phyloP scores from a whole-genome alignment of 2,329 filamentous ascomycete species.

The Paraphaeosphaeria sporulosa region DNA sequence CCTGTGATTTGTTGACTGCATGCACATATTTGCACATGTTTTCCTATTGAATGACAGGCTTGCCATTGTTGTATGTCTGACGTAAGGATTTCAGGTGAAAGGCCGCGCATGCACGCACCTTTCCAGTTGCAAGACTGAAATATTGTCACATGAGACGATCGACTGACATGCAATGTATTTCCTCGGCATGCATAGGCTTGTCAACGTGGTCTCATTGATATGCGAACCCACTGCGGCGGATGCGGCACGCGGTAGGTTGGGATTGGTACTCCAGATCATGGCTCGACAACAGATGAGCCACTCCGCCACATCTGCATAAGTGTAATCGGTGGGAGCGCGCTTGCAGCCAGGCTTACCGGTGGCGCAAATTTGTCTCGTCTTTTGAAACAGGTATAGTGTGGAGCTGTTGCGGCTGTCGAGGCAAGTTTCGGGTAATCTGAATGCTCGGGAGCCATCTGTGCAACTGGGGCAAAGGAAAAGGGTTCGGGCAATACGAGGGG shows the following conservation, averaged over 20 bases:
- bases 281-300: background rate
- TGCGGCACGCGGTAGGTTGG: constrained; percentile 3
- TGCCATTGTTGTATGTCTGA: background rate
- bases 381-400: constrained; percentile 1
- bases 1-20: background rate
- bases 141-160: background rate
- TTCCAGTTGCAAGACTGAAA: background rate
- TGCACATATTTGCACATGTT: background rate
- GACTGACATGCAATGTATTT: background rate
- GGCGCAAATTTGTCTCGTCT: constrained; percentile 1
- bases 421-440: background rate
- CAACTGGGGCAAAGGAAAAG: background rate
- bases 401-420: background rate
- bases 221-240: background rate
- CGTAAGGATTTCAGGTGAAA: background rate
- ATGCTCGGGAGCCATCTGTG: background rate
- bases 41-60: background rate
- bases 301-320: background rate
- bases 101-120: background rate
- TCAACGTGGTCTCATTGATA: background rate
- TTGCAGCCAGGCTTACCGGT: background rate
- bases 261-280: background rate
- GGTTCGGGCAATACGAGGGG: background rate
- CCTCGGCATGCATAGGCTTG: background rate
- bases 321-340: background rate